Base-by-base conservation (phyloP, 768 basidiomycete genomes). In the Lentinula detonsa region DNA sequence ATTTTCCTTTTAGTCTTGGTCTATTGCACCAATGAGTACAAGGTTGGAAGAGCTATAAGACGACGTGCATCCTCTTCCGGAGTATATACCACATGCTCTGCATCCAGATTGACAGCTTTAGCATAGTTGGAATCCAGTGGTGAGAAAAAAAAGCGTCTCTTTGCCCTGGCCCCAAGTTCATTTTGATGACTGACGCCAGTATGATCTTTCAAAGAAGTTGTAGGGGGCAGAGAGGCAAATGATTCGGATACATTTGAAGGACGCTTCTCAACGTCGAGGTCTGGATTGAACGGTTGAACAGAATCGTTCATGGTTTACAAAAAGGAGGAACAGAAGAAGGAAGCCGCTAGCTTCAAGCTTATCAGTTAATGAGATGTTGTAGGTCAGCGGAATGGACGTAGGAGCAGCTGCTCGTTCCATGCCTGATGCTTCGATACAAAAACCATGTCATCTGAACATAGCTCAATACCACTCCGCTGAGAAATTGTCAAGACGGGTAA, bases 61-160 rank as follows among this genome's bases (percentile, higher is more conserved):
- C 28, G 23, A 13, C 34, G 7, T 58, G 81, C 81, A 72, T 83
- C 81, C 66, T 84, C 81, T 18, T 73, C 80, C 18, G 71, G 69
- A 1, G 76, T 78, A 63, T 73, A 85, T 56, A 77, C 75, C 2
- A 85, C 79, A 4, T 61, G 65, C 49, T 76, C 77, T 2, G 83
- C 83, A 66, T 84, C 82, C 4, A 65, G 70, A 62, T 84, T 72
- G 4, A 84, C 80, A 9, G 82, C 83, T 6, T 80, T 76, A 1
- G 83, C 81, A 50, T 76, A 75, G 0, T 69, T 63, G 18, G 73
- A 64, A 60, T 84, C 81, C 18, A 84, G 68, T 5, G 77, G 72
- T 1, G 76, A 74, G 66, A 84, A 84, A 66, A 84, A 81, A 55
- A 78, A 68, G 54, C 77, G 79, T 39, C 48, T 48, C 48, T 35